A percentile compares a stretch with the other conserved stretches of the same genome.
Evolutionary conservation across 2,329 filamentous ascomycete genomes (phyloP).

Genomic region (Fusarium duplospermum): DNA sequence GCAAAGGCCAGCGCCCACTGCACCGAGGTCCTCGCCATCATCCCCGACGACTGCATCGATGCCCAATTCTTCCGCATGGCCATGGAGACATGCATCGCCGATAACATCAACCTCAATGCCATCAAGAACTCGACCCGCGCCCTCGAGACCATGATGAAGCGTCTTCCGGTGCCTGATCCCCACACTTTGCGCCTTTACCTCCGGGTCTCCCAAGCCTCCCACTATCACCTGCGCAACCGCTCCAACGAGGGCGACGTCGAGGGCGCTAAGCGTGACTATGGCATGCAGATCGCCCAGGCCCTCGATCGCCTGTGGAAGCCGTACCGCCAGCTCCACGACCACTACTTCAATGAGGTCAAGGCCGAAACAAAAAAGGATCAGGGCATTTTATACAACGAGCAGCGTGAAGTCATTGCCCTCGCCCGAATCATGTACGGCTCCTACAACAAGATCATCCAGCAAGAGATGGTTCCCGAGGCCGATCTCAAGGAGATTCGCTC

Average conservation of each 20-base stretch:
- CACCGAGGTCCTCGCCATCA: slow-evolving; percentile 67
- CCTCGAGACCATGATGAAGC: slow-evolving; percentile 69
- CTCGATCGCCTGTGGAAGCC: slow-evolving; percentile 64
- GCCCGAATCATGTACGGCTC: slow-evolving; percentile 59
- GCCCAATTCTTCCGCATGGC: slow-evolving; percentile 75
- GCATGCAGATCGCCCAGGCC: slow-evolving; percentile 62
- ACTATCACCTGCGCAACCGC: slow-evolving; percentile 52
- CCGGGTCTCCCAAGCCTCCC: slow-evolving; percentile 62
- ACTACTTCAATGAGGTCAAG: slow-evolving; percentile 47
- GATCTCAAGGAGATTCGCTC: slow-evolving; percentile 49
- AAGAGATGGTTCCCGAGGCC: slow-evolving; percentile 52
- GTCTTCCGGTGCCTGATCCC: slow-evolving; percentile 60
- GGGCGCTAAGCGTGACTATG: slow-evolving; percentile 57
- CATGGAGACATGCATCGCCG: slow-evolving; percentile 78
- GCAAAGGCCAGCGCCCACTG: slow-evolving; percentile 74
- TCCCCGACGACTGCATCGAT: slow-evolving; percentile 59
- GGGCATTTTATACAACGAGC: slow-evolving; percentile 47
- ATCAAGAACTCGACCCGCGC: slow-evolving; percentile 74
- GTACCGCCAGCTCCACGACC: slow-evolving; percentile 54
- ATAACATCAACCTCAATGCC: slow-evolving; percentile 79
- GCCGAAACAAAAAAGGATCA: slow-evolving; percentile 41
- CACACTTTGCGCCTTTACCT: slow-evolving; percentile 67
- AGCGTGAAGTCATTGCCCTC: slow-evolving; percentile 57
- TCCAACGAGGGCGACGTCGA: slow-evolving; percentile 47
- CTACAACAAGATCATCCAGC: slow-evolving; percentile 57